Evolutionary conservation across 1,284 basidiomycete species (phyloP), one percentile per base, ranked within the genome.

Genomic region (Melampsora medusae): DNA sequence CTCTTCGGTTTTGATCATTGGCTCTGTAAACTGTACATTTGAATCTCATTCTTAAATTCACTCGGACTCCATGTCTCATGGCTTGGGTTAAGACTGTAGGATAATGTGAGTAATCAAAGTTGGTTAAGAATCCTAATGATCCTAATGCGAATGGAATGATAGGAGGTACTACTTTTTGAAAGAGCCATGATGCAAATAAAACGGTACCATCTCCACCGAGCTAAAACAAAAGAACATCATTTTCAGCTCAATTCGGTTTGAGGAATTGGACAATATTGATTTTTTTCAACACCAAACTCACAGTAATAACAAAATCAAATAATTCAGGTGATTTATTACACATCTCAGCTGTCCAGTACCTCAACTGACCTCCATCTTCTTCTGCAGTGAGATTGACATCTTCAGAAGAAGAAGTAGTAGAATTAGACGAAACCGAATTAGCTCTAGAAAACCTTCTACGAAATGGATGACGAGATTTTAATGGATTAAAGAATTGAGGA

Each of bases 341-440:
- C 94, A 99, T 97, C 69, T 92, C 92, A 77, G 90, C 90, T 0
- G 94, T 98, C 97, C 97, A 99, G 83, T 96, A 99, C 64, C 97
- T 87, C 67, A 99, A 86, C 82, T 98, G 95, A 6, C 97, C 97
- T 77, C 95, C 90, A 66, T 90, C 89, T 76, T 82, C 67, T 31
- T 60, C 85, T 77, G 0, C 88, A 88, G 6, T 88, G 86, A 12
- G 87, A 78, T 0, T 88, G 12, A 56, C 35, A 48, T 49, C 49
- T 19, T 49, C 38, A 76, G 35, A 62, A 19, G 49, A 61, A 1
- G n/a, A 46, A 49, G 50, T 16, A 3, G 67, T 69, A 35, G 42
- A 71, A 38, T 62, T 22, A 0, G 69, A 77, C 1, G 65, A 62
- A n/a, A 64, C 56, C 7, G 71, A 74, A 61, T 67, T 62, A 6